These are phyloP conservation scores for Eucalyptus curtisii DNA, from an alignment of 345 rosid species.

Conservation along the genomic window DNA sequence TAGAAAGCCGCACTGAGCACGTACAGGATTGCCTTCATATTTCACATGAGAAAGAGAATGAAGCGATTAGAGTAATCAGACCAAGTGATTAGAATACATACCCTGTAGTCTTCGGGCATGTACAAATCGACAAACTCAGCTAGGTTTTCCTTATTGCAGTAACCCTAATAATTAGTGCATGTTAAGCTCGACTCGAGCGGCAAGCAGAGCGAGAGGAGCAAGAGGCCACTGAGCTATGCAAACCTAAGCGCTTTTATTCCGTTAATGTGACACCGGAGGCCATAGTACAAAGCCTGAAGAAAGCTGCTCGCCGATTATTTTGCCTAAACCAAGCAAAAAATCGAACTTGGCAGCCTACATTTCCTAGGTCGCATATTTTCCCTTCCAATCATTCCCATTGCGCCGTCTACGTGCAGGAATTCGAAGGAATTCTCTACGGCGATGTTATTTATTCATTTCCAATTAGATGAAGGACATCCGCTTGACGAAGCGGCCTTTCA, in stretches of 20 bases:
- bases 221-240: neutral
- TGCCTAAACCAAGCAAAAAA: neutral
- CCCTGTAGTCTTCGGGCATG: neutral
- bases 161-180: neutral
- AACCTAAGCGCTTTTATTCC: neutral
- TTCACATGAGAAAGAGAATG: neutral
- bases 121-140: neutral
- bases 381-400: neutral
- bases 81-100: neutral
- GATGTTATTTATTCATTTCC: neutral
- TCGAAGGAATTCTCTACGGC: neutral
- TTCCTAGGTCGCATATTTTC: neutral
- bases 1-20: neutral
- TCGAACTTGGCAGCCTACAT: neutral
- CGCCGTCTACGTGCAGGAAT: neutral
- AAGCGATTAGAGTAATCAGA: neutral
- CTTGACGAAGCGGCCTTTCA: slow-evolving; percentile 96
- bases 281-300: neutral
- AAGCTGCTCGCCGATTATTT: neutral
- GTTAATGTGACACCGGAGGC: neutral
- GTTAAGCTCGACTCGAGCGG: neutral
- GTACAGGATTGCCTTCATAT: neutral
- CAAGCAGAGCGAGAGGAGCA: neutral
- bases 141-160: neutral
- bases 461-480: slow-evolving; percentile 11